These are phyloP conservation scores for Capronia epimyces DNA, from an alignment of 2,329 filamentous ascomycete species.

Conservation along the genomic window DNA sequence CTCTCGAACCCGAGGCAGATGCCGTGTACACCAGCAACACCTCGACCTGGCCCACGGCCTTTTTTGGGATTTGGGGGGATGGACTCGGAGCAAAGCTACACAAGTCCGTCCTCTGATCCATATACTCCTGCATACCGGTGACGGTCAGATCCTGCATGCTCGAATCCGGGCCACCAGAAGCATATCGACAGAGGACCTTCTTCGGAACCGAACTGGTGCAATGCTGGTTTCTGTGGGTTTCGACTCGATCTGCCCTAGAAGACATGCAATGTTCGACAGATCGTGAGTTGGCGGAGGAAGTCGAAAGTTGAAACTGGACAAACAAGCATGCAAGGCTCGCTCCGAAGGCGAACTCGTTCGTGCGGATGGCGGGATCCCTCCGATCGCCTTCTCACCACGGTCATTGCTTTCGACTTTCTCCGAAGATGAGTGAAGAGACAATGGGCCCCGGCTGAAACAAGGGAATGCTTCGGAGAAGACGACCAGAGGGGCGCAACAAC, in stretches of 20 bases:
- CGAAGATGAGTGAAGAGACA: constrained; percentile 26
- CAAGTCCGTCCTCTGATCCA: constrained; percentile 13
- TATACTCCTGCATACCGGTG: constrained; percentile 20
- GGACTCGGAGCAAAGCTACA: constrained; percentile 13
- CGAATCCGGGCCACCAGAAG: constrained; percentile 16
- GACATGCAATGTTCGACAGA: constrained; percentile 12
- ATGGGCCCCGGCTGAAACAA: constrained; percentile 9
- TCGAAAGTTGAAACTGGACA: not conserved
- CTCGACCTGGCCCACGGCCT: constrained; percentile 16
- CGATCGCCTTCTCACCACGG: constrained; percentile 5
- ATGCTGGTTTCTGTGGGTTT: not conserved
- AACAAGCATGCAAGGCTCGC: constrained; percentile 1
- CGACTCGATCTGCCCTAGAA: constrained; percentile 13
- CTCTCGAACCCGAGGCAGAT: not conserved
- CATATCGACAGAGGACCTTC: constrained; percentile 14
- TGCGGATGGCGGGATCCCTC: constrained; percentile 2
- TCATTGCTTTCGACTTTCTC: constrained; percentile 20
- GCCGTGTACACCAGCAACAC: not conserved
- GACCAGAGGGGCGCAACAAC: not conserved
- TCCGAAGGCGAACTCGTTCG: constrained; percentile 19
- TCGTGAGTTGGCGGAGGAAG: constrained; percentile 3
- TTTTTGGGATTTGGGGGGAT: constrained; percentile 7
- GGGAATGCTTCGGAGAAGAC: not conserved
- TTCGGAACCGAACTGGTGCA: constrained; percentile 5
- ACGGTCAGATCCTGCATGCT: constrained; percentile 18